Evolutionary conservation across 2,329 filamentous ascomycete species (phyloP).

Genomic region (Colletotrichum tofieldiae): DNA sequence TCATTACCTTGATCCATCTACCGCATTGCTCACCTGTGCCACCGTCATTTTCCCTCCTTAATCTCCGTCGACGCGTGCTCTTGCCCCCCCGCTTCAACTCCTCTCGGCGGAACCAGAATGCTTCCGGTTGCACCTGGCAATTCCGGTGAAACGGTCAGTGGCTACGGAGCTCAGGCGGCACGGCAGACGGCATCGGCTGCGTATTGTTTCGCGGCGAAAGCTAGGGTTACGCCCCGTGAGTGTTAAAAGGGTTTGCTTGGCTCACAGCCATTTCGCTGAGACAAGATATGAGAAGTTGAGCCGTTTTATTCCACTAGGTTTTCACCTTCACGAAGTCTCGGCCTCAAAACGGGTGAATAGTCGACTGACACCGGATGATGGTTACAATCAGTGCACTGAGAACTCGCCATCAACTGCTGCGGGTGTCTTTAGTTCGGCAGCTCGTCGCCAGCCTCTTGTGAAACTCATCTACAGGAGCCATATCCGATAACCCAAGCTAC

Average conservation of each 20-base stretch:
- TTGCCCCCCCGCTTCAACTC: not conserved
- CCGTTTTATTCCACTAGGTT: too few species aligned
- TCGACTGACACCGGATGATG: too few species aligned
- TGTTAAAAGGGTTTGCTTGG: too few species aligned
- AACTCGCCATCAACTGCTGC: too few species aligned
- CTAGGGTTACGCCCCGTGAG: not conserved
- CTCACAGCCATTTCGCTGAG: too few species aligned
- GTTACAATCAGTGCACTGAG: too few species aligned
- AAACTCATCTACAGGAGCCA: not conserved
- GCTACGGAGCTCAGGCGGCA: not conserved
- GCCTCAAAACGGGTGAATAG: too few species aligned
- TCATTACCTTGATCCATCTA: not conserved
- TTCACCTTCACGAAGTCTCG: too few species aligned
- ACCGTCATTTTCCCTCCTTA: conserved; percentile 4
- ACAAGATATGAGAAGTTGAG: too few species aligned
- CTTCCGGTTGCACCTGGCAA: not conserved
- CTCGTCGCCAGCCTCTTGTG: not conserved
- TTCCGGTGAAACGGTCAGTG: not conserved
- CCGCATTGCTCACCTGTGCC: conserved; percentile 2
- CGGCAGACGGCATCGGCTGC: not conserved
- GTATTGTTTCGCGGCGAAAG: not conserved
- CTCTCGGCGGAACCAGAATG: not conserved
- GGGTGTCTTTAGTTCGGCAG: not conserved
- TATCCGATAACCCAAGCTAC: not conserved
- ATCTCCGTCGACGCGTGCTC: conserved; percentile 5